phyloP scores from a whole-genome alignment of 345 rosid genomes.

The Salix purpurea region DNA sequence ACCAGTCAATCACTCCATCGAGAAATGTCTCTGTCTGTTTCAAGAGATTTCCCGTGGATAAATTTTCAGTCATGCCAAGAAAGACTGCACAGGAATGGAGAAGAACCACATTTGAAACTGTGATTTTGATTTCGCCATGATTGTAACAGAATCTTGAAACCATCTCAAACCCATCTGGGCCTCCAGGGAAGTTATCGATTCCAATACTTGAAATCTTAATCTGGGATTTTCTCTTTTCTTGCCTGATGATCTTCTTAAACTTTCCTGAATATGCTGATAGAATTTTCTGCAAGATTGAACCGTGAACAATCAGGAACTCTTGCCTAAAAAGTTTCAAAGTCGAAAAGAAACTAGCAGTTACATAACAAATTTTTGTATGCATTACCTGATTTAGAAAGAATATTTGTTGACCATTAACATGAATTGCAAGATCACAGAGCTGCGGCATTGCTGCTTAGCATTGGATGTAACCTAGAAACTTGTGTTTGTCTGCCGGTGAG shows the following conservation, averaged over 20 bases:
- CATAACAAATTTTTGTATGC: neutral
- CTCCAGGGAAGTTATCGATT: slow-evolving; percentile 58
- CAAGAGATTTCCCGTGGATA: slow-evolving; percentile 47
- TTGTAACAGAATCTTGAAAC: slow-evolving; percentile 66
- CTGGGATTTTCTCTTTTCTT: slow-evolving; percentile 43
- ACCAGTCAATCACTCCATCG: slow-evolving; percentile 57
- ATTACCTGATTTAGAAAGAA: slow-evolving; percentile 61
- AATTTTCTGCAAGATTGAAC: slow-evolving; percentile 39
- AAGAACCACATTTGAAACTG: slow-evolving; percentile 46
- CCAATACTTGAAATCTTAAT: slow-evolving; percentile 36
- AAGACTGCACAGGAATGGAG: slow-evolving; percentile 57
- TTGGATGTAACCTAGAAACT: neutral
- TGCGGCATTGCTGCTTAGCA: slow-evolving; percentile 37
- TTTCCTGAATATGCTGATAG: slow-evolving; percentile 48
- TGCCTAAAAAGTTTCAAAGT: neutral
- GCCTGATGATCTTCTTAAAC: slow-evolving; percentile 49
- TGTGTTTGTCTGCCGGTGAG: neutral
- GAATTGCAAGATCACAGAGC: slow-evolving; percentile 46
- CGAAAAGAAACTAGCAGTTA: neutral
- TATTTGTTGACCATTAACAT: slow-evolving; percentile 36
- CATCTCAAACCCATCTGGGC: slow-evolving; percentile 59
- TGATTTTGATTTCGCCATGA: slow-evolving; percentile 46
- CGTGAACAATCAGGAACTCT: neutral
- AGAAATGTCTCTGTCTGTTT: slow-evolving; percentile 51
- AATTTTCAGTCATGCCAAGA: slow-evolving; percentile 63